These are phyloP conservation scores for Rhodotorula sp. DNA, from an alignment of 1,284 basidiomycete genomes.

Conservation along the genomic window DNA sequence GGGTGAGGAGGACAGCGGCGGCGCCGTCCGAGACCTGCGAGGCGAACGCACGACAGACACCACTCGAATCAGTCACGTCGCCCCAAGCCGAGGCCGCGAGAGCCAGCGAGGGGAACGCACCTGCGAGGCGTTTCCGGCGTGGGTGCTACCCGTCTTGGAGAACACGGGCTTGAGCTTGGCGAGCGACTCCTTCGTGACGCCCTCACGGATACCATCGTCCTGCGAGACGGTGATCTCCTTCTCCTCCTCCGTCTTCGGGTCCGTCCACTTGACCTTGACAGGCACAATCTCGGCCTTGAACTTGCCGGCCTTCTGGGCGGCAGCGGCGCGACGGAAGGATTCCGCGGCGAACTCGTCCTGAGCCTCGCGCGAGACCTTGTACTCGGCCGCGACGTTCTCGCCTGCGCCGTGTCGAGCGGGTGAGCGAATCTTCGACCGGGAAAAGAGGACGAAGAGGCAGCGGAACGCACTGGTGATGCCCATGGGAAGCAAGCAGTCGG, in stretches of 20 bases:
- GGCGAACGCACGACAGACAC: neutral
- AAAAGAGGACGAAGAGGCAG: neutral
- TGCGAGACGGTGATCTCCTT: constrained; percentile 72
- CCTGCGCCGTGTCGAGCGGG: constrained; percentile 68
- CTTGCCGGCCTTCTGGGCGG: constrained; percentile 82
- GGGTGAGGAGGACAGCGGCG: constrained; percentile 84
- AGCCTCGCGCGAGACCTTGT: constrained; percentile 64
- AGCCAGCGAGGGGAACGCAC: constrained; percentile 2
- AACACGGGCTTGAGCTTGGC: constrained; percentile 93
- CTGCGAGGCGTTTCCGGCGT: constrained; percentile 59
- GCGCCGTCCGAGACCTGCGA: constrained; percentile 84
- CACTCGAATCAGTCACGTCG: constrained; percentile 44
- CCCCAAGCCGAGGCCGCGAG: too few relatives aligned
- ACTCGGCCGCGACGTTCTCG: constrained; percentile 87
- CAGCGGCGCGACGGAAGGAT: constrained; percentile 78
- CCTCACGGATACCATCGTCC: constrained; percentile 88
- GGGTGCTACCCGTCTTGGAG: constrained; percentile 79
- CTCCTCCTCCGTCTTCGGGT: constrained; percentile 82
- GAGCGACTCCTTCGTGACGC: constrained; percentile 82
- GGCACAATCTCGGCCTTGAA: constrained; percentile 92
- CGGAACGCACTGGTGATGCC: constrained; percentile 33
- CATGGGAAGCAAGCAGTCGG: constrained; percentile 82
- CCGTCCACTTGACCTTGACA: constrained; percentile 62
- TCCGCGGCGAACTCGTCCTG: constrained; percentile 85
- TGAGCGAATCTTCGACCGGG: neutral